Percentiles rank a stretch among this genome's conserved stretches.
Evolutionary conservation across 2,329 filamentous ascomycete species (phyloP).

Genomic region (Acephala macrosclerotiorum): DNA sequence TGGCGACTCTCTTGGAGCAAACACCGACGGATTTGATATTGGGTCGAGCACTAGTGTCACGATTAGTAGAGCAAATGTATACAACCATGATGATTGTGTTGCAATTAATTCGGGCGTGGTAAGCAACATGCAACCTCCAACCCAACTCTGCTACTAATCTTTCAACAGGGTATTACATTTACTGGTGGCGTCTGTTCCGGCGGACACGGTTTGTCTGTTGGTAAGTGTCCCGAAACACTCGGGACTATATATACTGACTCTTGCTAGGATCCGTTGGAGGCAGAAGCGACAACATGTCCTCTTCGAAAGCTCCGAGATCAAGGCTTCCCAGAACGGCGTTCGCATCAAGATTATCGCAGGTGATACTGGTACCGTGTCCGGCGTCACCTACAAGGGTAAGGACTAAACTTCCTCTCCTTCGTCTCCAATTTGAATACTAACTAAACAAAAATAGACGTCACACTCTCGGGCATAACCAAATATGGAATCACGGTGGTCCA

Average conservation of each 20-base stretch:
- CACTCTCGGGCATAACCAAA: conserved; percentile 54
- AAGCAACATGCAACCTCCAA: no score
- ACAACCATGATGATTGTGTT: conserved; percentile 67
- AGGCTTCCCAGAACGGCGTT: conserved; percentile 48
- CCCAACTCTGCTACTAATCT: no score
- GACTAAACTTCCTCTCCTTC: no score
- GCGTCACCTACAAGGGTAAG: conserved; percentile 56
- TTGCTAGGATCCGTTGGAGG: conserved; percentile 55
- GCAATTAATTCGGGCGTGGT: conserved; percentile 62
- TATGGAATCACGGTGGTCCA: conserved; percentile 63
- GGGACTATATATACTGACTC: no score
- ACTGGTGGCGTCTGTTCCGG: conserved; percentile 40
- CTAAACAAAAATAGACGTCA: conserved; percentile 45
- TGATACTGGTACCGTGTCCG: conserved; percentile 58
- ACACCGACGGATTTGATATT: conserved; percentile 63
- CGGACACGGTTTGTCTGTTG: conserved; percentile 60
- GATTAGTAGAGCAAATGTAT: conserved; percentile 56
- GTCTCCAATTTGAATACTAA: no score
- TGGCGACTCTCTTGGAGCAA: conserved; percentile 54
- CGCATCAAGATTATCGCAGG: conserved; percentile 64
- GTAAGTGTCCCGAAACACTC: neutral
- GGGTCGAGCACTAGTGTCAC: conserved; percentile 51
- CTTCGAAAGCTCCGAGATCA: conserved; percentile 50
- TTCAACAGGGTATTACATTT: conserved; percentile 33
- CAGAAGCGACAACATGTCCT: conserved; percentile 59